phyloP scores from a whole-genome alignment of 2,329 filamentous ascomycete genomes.

The Botryotinia narcissicola region DNA sequence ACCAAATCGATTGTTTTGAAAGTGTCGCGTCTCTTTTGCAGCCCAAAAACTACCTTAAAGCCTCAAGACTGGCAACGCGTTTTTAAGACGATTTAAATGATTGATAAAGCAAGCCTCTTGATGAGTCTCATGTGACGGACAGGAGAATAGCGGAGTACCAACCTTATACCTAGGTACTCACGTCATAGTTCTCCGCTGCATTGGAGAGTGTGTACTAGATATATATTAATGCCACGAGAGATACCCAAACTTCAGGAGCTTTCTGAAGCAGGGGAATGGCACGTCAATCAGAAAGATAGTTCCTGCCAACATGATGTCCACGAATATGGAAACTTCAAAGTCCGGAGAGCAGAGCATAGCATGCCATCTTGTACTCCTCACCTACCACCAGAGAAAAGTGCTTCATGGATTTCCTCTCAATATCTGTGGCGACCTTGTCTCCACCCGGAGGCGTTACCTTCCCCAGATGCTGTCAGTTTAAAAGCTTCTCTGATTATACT shows the following conservation, averaged over 20 bases:
- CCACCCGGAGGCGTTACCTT: conserved; percentile 33
- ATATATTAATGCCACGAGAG: background rate
- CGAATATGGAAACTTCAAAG: background rate
- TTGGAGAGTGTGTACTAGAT: background rate
- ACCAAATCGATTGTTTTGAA: background rate
- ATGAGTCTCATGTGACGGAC: background rate
- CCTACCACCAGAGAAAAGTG: conserved; percentile 28
- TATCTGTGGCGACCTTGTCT: conserved; percentile 32
- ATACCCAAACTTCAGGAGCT: background rate
- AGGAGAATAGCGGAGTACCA: background rate
- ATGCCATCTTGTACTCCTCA: conserved; percentile 29
- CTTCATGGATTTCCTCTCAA: conserved; percentile 29
- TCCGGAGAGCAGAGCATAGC: background rate
- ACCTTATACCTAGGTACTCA: background rate
- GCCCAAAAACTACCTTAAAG: background rate
- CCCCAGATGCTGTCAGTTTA: conserved; percentile 20
- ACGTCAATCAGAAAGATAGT: background rate
- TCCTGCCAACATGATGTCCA: background rate
- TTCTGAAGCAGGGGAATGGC: background rate
- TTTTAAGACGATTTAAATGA: background rate
- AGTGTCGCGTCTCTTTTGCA: background rate
- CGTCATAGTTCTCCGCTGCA: background rate
- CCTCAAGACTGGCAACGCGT: background rate
- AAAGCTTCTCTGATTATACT: conserved; percentile 20
- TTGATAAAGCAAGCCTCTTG: background rate